phyloP scores from a whole-genome alignment of 2,329 filamentous ascomycete species.

The Samsoniella hepiali region DNA sequence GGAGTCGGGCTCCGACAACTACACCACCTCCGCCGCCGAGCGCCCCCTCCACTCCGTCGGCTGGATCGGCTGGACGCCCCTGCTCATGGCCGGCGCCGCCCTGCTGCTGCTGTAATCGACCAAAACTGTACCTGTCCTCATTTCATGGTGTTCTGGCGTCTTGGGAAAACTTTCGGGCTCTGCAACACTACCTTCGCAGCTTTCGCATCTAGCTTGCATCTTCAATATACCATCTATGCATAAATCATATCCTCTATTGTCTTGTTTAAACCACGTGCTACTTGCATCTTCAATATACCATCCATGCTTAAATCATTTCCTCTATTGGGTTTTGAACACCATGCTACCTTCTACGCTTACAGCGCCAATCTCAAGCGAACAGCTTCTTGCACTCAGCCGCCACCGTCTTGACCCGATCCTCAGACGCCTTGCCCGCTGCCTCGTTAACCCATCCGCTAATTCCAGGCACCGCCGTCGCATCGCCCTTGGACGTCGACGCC shows the following conservation, averaged over 20 bases:
- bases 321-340: neutral
- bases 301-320: conserved; percentile 1
- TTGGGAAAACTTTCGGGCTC: neutral
- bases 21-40: conserved; percentile 12
- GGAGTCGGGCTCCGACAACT: conserved; percentile 35
- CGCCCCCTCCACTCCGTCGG: conserved; percentile 6
- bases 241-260: conserved; percentile 5
- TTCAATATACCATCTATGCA: conserved; percentile 10
- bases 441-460: conserved; percentile 38
- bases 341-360: neutral
- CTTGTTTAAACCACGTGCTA: neutral
- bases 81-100: conserved; percentile 4
- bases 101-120: neutral
- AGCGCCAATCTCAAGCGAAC: conserved; percentile 11
- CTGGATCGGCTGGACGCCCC: conserved; percentile 19
- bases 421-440: conserved; percentile 43
- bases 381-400: conserved; percentile 45
- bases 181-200: neutral
- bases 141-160: conserved; percentile 6
- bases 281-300: conserved; percentile 9
- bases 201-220: neutral
- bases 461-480: conserved; percentile 42
- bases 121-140: neutral
- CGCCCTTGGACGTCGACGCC: conserved; percentile 52
- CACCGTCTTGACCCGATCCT: conserved; percentile 47